Evolutionary conservation across 2,329 filamentous ascomycete species (phyloP).

Genomic region (Xylariaceae sp.): DNA sequence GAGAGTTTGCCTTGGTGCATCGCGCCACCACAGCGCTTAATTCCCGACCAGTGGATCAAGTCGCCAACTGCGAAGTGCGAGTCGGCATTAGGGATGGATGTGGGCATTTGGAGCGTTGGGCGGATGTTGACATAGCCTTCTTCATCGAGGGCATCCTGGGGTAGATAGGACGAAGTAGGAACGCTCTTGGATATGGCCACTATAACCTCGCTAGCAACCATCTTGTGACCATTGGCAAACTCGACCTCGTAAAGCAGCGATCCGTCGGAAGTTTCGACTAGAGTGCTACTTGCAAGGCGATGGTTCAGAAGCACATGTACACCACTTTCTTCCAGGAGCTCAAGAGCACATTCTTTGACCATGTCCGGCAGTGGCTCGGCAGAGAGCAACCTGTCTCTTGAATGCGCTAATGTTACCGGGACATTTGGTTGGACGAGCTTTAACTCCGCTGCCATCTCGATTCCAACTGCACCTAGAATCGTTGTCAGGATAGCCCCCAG

Average conservation of each 20-base stretch:
- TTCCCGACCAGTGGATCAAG: conserved; percentile 68
- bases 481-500: not conserved
- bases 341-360: conserved; percentile 61
- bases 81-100: conserved; percentile 53
- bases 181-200: conserved; percentile 64
- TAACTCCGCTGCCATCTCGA: conserved; percentile 79
- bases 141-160: conserved; percentile 54
- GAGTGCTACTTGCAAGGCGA: conserved; percentile 50
- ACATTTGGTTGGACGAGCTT: conserved; percentile 64
- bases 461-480: conserved; percentile 63
- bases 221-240: conserved; percentile 58
- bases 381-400: conserved; percentile 66
- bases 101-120: conserved; percentile 47
- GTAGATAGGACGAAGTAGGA: conserved; percentile 63
- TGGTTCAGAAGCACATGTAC: conserved; percentile 64
- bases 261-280: conserved; percentile 44
- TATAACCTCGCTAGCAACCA: conserved; percentile 64
- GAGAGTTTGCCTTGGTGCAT: conserved; percentile 70
- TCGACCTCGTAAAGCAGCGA: conserved; percentile 46
- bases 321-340: conserved; percentile 58
- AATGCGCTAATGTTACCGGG: conserved; percentile 73
- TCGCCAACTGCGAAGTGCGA: conserved; percentile 71
- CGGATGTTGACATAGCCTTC: conserved; percentile 66
- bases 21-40: conserved; percentile 75
- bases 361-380: conserved; percentile 69